Evolutionary conservation across 495 filamentous ascomycete genomes (phyloP).

Genomic region (Xylaria castorea): DNA sequence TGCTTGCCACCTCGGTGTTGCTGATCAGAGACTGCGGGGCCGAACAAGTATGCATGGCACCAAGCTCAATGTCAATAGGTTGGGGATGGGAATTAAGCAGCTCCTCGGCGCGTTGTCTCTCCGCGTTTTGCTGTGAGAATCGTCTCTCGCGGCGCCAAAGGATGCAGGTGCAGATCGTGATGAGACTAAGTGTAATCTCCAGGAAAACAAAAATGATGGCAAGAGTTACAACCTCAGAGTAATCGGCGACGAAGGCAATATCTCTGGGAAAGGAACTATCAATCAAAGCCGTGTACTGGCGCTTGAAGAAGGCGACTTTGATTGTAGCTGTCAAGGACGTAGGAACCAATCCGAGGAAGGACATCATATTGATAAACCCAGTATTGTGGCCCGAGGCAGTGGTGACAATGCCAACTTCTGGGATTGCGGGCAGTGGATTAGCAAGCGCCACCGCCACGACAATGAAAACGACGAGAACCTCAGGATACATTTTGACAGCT

Average conservation of each 20-base stretch:
- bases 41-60: not conserved
- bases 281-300: not conserved
- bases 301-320: not conserved
- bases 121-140: not conserved
- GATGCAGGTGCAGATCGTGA: not conserved
- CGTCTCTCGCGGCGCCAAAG: not conserved
- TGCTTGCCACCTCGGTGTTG: no score
- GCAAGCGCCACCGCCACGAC: not conserved
- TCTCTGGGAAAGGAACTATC: not conserved
- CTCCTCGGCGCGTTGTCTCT: constrained; percentile 5
- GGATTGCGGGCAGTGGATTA: not conserved
- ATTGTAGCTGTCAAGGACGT: not conserved
- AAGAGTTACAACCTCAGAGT: not conserved
- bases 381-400: not conserved
- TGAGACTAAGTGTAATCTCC: not conserved
- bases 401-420: not conserved
- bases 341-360: not conserved
- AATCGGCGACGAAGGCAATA: not conserved
- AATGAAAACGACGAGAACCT: not conserved
- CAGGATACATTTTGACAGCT: not conserved
- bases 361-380: not conserved
- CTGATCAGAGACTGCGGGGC: not conserved
- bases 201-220: not conserved
- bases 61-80: constrained; percentile 21
- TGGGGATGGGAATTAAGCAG: not conserved